These are phyloP conservation scores for Penicillium daleae DNA, from an alignment of 495 filamentous ascomycete genomes.

Conservation along the genomic window DNA sequence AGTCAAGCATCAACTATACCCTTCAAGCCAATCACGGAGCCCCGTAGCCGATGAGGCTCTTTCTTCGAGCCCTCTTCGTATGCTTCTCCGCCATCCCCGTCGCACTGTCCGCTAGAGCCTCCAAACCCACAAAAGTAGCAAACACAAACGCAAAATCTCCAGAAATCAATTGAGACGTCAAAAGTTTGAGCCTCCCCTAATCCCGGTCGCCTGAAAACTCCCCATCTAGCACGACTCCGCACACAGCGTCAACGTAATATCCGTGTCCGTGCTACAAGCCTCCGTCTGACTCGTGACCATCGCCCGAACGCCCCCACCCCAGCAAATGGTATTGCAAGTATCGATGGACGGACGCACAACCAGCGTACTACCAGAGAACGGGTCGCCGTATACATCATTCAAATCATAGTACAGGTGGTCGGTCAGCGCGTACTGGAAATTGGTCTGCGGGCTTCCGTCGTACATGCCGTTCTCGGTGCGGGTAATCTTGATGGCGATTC, in stretches of 20 bases:
- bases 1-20: neutral
- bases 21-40: neutral
- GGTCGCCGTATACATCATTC: slow-evolving; percentile 57
- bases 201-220: neutral
- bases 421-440: slow-evolving; percentile 59
- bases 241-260: slow-evolving; percentile 41
- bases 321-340: slow-evolving; percentile 52
- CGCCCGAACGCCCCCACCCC: slow-evolving; percentile 51
- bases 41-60: slow-evolving; percentile 1
- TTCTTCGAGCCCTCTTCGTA: neutral
- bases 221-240: slow-evolving; percentile 29
- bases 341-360: slow-evolving; percentile 41
- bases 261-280: slow-evolving; percentile 40
- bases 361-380: slow-evolving; percentile 53
- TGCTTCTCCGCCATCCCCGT: neutral
- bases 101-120: neutral
- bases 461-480: slow-evolving; percentile 52
- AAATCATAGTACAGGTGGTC: slow-evolving; percentile 60
- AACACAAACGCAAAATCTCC: neutral
- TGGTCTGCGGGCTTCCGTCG: slow-evolving; percentile 55
- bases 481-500: slow-evolving; percentile 60
- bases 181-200: neutral
- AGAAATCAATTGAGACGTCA: neutral
- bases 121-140: neutral
- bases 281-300: slow-evolving; percentile 55